Evolutionary conservation across 139 green algal species (phyloP), one percentile per base, ranked within the genome.

Genomic region (Nannochloris sp.): DNA sequence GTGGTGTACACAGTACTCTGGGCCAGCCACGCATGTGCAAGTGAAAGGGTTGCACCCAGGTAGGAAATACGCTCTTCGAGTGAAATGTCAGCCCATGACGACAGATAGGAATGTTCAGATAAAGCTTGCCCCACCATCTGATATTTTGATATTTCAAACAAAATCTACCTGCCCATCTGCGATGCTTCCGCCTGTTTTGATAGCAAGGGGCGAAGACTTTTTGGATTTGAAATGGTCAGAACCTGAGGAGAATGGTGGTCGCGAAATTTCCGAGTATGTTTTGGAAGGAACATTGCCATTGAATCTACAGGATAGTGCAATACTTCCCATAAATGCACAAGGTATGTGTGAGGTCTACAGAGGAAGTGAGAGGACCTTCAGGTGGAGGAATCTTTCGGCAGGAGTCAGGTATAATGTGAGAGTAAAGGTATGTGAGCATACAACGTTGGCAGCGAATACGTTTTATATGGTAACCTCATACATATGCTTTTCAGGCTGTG

Each of bases 171-270:
- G 67, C 28, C 84, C 84, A 2, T 65, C 53, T 12, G 57, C 65
- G 1, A 63, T 71, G 16, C 68, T 79, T 36, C 62, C 68, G 2
- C 82, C 79, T 1, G 59, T 67, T 14, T 56, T 85, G 12, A 60
- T 72, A 9, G 62, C 72, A 13, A 62, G 75, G 5, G 67, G 63
- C 2, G 71, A 79, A 26, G 83, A 82, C 57, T 36, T 2, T 8
- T 12, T 66, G 74, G 71, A 89, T 79, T 66, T 89, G 25, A 83
- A 86, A 57, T 89, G 82, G 79, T 58, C 33, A 12, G 50, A 75
- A 31, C 84, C 84, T 1, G 74, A 83, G 48, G 84, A 90, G 50
- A 79, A 76, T 36, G 84, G 82, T 14, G 84, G 84, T 8, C 51
- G 68, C 12, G 36, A 43, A 8, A 77, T 84, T 43, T 55, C 66